Evolutionary conservation across 345 rosid species (phyloP), one percentile per base, ranked within the genome.

Genomic region (Brassica rapa): DNA sequence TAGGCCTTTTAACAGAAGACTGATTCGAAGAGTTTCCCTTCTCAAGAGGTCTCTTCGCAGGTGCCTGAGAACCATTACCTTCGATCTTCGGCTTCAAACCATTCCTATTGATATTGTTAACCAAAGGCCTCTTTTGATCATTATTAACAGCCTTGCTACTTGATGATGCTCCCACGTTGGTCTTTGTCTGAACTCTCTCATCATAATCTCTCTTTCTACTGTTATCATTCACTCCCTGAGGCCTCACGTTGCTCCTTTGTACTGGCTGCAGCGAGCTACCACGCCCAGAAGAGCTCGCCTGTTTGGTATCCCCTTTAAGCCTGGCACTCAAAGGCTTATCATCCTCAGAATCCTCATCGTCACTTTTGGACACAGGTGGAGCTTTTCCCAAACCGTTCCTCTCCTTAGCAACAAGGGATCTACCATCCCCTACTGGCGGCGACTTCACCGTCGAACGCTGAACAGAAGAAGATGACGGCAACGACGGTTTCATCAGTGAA

Each of bases 281-380:
- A 46, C 73, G 69, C 68, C 23, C 43, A 15, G 63, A 72, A 66
- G 77, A 67, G 63, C 64, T 66, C 4, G 68, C 63, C 63, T 78
- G 82, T 60, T 72, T 77, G 60, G 49, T 7, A 51, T 57, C 77
- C 61, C 11, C 83, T 72, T 78, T 78, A 66, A 78, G 39, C 82
- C 94, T 91, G 70, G 75, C 64, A 86, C 86, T 90, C 83, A 96
- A 82, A 24, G 97, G 97, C 57, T 83, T 82, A 70, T 87, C 85
- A 84, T 93, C 99, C 66, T 93, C 97, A 46, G 92, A 89, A 76
- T 91, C 96, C 9, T 86, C 92, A 21, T 57, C 78, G 72, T 79
- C 77, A 59, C 24, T 66, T 67, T 33, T 78, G 12, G 82, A 59
- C 68, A 66, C 43, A 73, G 73, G 24, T 24, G 73, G 73, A 66